Evolutionary conservation across 768 basidiomycete species (phyloP).

Genomic region (Clathrus columnatus): DNA sequence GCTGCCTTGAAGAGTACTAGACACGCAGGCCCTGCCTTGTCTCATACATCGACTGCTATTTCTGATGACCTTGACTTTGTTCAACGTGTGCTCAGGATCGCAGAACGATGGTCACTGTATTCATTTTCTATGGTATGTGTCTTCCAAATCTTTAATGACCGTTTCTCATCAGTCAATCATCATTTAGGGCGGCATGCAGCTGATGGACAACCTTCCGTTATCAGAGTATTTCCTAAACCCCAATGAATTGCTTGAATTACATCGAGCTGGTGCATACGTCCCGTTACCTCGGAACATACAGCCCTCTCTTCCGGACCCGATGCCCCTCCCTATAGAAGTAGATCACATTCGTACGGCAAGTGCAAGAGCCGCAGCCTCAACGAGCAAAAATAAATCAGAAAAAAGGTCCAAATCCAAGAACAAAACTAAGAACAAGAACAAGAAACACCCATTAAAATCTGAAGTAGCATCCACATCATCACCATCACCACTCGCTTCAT

Average conservation of each 20-base stretch:
- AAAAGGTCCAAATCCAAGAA: background rate
- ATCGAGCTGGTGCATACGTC: slow-evolving; percentile 35
- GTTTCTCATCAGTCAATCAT: slow-evolving; percentile 51
- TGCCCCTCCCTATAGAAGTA: background rate
- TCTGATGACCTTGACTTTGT: background rate
- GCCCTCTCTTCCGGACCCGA: slow-evolving; percentile 3
- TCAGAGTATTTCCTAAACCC: slow-evolving; percentile 53
- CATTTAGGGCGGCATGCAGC: slow-evolving; percentile 53
- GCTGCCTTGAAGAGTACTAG: background rate
- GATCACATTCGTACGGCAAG: background rate
- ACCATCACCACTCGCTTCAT: background rate
- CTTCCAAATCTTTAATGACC: background rate
- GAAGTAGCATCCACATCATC: background rate
- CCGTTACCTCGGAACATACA: slow-evolving; percentile 33
- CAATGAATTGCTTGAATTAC: slow-evolving; percentile 64
- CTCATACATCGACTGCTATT: background rate
- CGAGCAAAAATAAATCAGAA: background rate
- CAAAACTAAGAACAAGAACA: background rate
- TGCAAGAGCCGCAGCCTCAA: background rate
- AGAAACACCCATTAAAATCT: background rate
- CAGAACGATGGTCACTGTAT: background rate
- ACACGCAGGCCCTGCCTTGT: background rate
- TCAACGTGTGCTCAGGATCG: background rate
- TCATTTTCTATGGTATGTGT: slow-evolving; percentile 2
- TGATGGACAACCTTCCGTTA: slow-evolving; percentile 55